These are phyloP conservation scores for Haberlea rhodopensis DNA, from an alignment of 257 asterid genomes.

Conservation along the genomic window DNA sequence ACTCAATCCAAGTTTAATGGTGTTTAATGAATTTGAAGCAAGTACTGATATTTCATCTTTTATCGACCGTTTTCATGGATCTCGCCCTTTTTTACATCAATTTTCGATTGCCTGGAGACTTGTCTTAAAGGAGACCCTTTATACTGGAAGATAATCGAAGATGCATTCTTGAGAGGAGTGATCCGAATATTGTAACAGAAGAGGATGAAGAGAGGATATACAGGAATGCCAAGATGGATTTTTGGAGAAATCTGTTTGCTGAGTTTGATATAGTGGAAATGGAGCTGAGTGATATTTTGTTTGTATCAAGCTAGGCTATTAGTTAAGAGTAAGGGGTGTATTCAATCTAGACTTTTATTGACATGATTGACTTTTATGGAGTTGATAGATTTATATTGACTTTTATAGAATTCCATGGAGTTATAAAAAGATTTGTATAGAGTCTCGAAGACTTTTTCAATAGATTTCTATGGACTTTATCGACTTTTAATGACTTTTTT, in stretches of 20 bases:
- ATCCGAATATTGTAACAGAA: conserved; percentile 25
- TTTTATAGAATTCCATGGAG: too few relatives aligned
- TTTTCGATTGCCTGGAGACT: conserved; percentile 35
- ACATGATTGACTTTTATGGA: too few relatives aligned
- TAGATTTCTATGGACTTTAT: too few relatives aligned
- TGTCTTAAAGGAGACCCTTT: conserved; percentile 25
- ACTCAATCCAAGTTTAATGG: conserved; percentile 37
- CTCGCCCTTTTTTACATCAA: conserved; percentile 21
- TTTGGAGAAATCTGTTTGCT: conserved; percentile 36
- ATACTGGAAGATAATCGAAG: conserved; percentile 28
- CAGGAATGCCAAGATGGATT: conserved; percentile 32
- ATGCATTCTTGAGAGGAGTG: conserved; percentile 20
- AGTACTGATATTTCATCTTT: conserved; percentile 25
- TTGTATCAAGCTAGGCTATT: conserved; percentile 34
- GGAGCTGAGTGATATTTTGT: conserved; percentile 27
- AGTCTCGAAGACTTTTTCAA: too few relatives aligned
- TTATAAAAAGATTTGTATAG: too few relatives aligned
- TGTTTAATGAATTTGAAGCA: conserved; percentile 33
- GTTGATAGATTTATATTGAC: too few relatives aligned
- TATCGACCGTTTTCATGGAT: conserved; percentile 30
- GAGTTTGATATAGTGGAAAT: conserved; percentile 32
- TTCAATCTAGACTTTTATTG: too few relatives aligned
- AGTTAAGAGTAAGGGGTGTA: conserved; percentile 18
- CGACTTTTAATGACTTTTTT: too few relatives aligned
- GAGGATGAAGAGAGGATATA: conserved; percentile 36